Percentiles rank a stretch among this genome's conserved stretches.
Evolutionary conservation across 805 yeast species (phyloP).

Genomic region (Nematodospora valgi): DNA sequence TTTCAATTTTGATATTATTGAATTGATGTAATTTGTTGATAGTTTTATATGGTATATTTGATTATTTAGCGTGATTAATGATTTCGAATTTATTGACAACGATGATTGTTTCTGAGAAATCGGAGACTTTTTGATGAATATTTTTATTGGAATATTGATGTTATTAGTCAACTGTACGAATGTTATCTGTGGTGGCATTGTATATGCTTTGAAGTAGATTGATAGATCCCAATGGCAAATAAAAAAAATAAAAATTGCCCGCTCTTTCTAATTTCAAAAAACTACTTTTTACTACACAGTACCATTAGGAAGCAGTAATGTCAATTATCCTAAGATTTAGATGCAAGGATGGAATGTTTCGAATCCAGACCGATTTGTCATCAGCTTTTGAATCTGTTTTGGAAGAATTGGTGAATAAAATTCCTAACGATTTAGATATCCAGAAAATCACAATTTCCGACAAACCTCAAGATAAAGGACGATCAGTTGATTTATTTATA

Average conservation of each 20-base stretch:
- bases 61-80: slow-evolving; percentile 11
- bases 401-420: slow-evolving; percentile 31
- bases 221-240: slow-evolving; percentile 1
- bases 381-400: slow-evolving; percentile 45
- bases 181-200: slow-evolving; percentile 14
- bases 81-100: slow-evolving; percentile 11
- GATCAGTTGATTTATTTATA: slow-evolving; percentile 32
- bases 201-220: not conserved
- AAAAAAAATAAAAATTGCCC: slow-evolving; percentile 2
- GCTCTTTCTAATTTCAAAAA: not conserved
- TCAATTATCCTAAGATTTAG: slow-evolving; percentile 62
- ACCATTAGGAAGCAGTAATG: too few relatives aligned
- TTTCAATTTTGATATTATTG: slow-evolving; percentile 4
- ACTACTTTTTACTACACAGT: too few relatives aligned
- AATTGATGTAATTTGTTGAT: slow-evolving; percentile 10
- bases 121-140: slow-evolving; percentile 9
- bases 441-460: slow-evolving; percentile 38
- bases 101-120: slow-evolving; percentile 1
- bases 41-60: slow-evolving; percentile 9
- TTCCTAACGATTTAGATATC: slow-evolving; percentile 15
- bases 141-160: slow-evolving; percentile 10
- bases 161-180: slow-evolving; percentile 9
- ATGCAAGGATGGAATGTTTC: slow-evolving; percentile 77
- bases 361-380: slow-evolving; percentile 51
- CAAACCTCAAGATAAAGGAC: slow-evolving; percentile 44